Conservation (phyloP, 179 eudicot species). For the Gypsophila paniculata region DNA sequence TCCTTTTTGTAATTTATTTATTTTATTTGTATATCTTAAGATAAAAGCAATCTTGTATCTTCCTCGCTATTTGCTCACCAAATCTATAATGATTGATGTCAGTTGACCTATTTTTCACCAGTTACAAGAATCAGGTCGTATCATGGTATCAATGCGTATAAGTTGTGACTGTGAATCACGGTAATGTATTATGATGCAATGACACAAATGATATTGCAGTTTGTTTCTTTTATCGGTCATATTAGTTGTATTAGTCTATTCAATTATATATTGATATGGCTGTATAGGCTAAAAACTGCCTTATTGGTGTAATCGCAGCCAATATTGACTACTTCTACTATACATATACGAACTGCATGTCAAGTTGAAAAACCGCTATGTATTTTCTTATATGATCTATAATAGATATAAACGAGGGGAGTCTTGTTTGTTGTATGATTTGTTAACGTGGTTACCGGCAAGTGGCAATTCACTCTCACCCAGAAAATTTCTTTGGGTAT, state of each 20-base stretch:
- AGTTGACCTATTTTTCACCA: neutral
- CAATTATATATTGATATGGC: neutral
- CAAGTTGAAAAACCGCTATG: neutral
- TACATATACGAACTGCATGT: neutral
- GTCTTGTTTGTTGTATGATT: neutral
- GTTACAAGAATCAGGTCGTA: neutral
- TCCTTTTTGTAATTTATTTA: too few relatives aligned
- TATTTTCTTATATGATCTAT: neutral
- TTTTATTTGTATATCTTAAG: too few relatives aligned
- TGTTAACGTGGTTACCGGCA: too few relatives aligned
- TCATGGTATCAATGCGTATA: neutral
- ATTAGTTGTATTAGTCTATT: neutral
- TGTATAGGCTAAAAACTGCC: neutral
- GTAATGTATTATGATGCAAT: neutral
- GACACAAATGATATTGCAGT: neutral
- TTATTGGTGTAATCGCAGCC: neutral
- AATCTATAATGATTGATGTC: neutral
- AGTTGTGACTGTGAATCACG: neutral
- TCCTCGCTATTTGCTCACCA: too few relatives aligned
- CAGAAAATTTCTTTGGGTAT: too few relatives aligned
- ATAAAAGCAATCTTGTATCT: too few relatives aligned
- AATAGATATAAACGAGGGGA: neutral
- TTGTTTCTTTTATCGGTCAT: too few relatives aligned
- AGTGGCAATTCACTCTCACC: neutral
- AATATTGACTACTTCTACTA: neutral